A percentile compares a stretch with the other conserved stretches of the same genome.
Conservation (phyloP, 129 eudicot genomes). For the Erigeron canadensis region DNA sequence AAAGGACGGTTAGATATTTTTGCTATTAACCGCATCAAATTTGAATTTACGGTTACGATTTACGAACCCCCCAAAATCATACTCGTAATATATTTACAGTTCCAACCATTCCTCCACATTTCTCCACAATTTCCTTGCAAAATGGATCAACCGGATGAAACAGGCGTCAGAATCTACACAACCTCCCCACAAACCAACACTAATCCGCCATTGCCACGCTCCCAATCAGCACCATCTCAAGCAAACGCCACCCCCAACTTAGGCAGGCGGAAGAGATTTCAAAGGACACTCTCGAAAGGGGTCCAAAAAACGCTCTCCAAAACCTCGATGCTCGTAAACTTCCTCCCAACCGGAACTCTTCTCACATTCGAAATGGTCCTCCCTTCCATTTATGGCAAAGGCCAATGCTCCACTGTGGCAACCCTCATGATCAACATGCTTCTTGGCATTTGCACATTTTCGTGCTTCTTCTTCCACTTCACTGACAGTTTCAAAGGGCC, state of each 20-base stretch:
- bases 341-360: conserved; percentile 95
- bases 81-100: neutral
- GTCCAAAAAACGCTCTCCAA: conserved; percentile 89
- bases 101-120: neutral
- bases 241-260: conserved; percentile 26
- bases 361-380: conserved; percentile 89
- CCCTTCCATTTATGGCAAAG: conserved; percentile 65
- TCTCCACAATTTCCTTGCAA: conserved; percentile 11
- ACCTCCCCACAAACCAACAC: conserved; percentile 42
- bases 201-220: conserved; percentile 24
- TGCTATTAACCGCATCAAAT: conserved; percentile 23
- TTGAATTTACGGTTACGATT: conserved; percentile 14
- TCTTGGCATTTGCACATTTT: conserved; percentile 54
- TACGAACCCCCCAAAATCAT: conserved; percentile 6
- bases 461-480: conserved; percentile 96
- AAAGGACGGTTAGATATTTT: conserved; percentile 18
- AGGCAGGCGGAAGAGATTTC: conserved; percentile 33
- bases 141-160: conserved; percentile 56
- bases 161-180: conserved; percentile 75
- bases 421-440: conserved; percentile 66
- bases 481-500: conserved; percentile 80
- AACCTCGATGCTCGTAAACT: conserved; percentile 84
- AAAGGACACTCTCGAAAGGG: conserved; percentile 51
- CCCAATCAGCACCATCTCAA: conserved; percentile 23
- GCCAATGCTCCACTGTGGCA: conserved; percentile 55